Conservation (phyloP, 2,329 filamentous ascomycete genomes). For the Myriosclerotinia curreyana region DNA sequence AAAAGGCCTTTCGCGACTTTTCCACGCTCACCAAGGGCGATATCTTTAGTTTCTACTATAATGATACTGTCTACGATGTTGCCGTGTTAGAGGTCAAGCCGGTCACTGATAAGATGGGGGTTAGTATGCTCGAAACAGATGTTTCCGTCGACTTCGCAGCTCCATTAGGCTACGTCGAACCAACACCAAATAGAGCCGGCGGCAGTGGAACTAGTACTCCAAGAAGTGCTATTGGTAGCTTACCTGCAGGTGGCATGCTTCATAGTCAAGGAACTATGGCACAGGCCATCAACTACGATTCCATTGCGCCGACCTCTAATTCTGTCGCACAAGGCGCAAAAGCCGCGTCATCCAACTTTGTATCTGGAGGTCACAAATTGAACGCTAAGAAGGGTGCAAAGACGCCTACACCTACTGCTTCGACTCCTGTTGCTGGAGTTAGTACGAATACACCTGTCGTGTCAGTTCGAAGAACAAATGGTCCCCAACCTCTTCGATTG, state of each 20-base stretch:
- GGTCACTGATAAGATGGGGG: constrained; percentile 74
- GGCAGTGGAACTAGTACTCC: constrained; percentile 83
- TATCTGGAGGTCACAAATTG: constrained; percentile 77
- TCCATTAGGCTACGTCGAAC: constrained; percentile 91
- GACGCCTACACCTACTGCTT: constrained; percentile 66
- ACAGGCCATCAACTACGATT: constrained; percentile 92
- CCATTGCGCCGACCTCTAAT: constrained; percentile 76
- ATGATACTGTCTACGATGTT: constrained; percentile 89
- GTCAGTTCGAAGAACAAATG: constrained; percentile 57
- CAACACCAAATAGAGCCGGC: constrained; percentile 51
- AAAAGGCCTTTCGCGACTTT: constrained; percentile 95
- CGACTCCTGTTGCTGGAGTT: constrained; percentile 64
- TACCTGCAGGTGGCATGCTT: constrained; percentile 69
- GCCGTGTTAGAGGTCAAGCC: constrained; percentile 93
- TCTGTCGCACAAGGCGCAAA: constrained; percentile 61
- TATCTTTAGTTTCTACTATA: constrained; percentile 94
- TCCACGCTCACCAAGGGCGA: constrained; percentile 90
- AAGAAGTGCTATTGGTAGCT: constrained; percentile 59
- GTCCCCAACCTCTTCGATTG: constrained; percentile 80
- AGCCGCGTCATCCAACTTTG: constrained; percentile 72
- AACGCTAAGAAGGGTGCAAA: constrained; percentile 79
- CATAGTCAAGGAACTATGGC: constrained; percentile 93
- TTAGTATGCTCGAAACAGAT: constrained; percentile 95
- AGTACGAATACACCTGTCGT: constrained; percentile 41
- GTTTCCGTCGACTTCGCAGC: constrained; percentile 94